These are phyloP conservation scores for Trypanosoma avium DNA, from an alignment of 208 protist genomes.

Conservation along the genomic window DNA sequence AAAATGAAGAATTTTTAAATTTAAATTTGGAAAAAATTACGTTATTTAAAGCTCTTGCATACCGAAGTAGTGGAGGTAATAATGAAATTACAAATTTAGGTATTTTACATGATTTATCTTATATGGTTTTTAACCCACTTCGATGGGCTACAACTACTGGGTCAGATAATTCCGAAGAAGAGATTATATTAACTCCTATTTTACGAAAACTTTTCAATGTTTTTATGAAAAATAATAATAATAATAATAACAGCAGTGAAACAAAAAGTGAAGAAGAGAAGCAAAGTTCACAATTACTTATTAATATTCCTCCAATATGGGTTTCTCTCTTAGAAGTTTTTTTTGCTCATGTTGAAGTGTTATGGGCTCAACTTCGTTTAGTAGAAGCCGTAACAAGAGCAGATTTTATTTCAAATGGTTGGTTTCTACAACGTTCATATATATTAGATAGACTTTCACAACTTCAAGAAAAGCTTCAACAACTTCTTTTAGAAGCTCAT, in stretches of 20 bases:
- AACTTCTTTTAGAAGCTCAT: constrained; percentile 22
- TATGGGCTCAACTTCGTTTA: constrained; percentile 34
- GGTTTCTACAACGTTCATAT: constrained; percentile 5
- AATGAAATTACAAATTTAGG: not conserved
- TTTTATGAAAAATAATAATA: not conserved
- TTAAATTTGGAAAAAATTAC: not conserved
- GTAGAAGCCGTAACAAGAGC: constrained; percentile 22
- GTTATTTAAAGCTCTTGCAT: not conserved
- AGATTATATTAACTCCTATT: not conserved
- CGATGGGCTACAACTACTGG: not conserved
- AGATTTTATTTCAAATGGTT: constrained; percentile 22
- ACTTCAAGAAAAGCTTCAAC: constrained; percentile 28
- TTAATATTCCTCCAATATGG: constrained; percentile 6
- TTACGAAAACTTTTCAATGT: constrained; percentile 13
- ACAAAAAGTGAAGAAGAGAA: not conserved
- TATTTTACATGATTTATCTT: not conserved
- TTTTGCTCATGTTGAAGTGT: constrained; percentile 25
- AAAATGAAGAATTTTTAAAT: not conserved
- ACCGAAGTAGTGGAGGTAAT: not conserved
- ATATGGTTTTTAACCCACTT: not conserved
- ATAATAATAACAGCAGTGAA: not conserved
- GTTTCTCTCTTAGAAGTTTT: constrained; percentile 18
- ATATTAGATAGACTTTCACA: constrained; percentile 15
- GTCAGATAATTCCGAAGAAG: not conserved
- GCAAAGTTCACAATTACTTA: not conserved